phyloP scores from a whole-genome alignment of 2,329 filamentous ascomycete species.

The Colletotrichum coccodes region DNA sequence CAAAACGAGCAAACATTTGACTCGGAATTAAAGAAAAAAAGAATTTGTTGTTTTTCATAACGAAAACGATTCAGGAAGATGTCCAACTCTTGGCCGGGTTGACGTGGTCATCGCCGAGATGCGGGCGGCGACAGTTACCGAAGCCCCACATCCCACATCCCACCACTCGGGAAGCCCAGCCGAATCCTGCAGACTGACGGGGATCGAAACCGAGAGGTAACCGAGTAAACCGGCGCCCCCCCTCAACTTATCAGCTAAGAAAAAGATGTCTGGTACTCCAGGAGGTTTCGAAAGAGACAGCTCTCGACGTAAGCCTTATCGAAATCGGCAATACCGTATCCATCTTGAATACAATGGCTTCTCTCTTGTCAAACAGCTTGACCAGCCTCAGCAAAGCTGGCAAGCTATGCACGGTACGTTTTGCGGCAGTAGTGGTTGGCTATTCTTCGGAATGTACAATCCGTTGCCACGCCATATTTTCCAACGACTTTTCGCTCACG shows the following conservation, averaged over 20 bases:
- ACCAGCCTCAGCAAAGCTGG: not conserved
- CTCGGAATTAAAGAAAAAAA: not conserved
- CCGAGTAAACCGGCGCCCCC: not conserved
- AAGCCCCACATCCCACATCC: not conserved
- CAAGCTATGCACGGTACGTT: conserved; percentile 17
- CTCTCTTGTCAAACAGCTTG: conserved; percentile 17
- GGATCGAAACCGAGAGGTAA: not conserved
- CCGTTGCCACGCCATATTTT: not conserved
- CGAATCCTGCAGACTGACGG: not conserved
- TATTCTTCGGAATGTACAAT: not conserved
- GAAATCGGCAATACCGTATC: not conserved
- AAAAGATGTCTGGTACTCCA: not conserved
- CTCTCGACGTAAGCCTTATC: not conserved
- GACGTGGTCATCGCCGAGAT: conserved; percentile 8
- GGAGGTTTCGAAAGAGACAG: accelerated
- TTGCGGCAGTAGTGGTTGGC: not conserved
- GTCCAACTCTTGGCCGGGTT: not conserved
- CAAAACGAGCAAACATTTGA: not conserved
- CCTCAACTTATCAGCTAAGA: not conserved
- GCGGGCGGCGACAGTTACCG: not conserved
- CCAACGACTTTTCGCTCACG: not conserved
- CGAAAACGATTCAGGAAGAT: not conserved
- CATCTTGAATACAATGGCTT: not conserved
- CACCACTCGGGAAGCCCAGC: conserved; percentile 1
- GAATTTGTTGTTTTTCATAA: not conserved